Conservation (phyloP, 768 basidiomycete genomes). For the Sporobolomyces roseus region DNA sequence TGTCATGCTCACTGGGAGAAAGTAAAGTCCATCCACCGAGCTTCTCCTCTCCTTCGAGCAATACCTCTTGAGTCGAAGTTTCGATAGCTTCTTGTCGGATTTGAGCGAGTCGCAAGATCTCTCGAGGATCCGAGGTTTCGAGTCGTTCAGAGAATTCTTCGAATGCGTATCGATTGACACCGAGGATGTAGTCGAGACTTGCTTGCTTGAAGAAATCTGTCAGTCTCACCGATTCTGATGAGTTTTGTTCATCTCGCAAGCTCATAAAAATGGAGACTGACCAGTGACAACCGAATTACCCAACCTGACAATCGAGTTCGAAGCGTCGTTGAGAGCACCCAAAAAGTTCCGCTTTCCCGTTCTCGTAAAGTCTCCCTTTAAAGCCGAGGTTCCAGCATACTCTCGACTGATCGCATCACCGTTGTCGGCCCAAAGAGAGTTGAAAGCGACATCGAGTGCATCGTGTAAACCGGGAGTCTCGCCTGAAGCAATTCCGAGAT, state of each 20-base stretch:
- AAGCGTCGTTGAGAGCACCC: constrained; percentile 76
- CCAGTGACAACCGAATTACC: constrained; percentile 55
- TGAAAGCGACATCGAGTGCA: constrained; percentile 70
- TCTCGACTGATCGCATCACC: constrained; percentile 83
- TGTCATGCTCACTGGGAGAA: constrained; percentile 70
- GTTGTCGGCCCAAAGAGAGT: constrained; percentile 98
- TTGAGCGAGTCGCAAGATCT: constrained; percentile 79
- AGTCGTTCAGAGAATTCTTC: constrained; percentile 86
- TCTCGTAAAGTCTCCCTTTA: constrained; percentile 67
- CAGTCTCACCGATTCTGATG: constrained; percentile 10
- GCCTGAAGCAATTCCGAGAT: constrained; percentile 58
- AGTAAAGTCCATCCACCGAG: constrained; percentile 89
- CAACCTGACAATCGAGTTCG: constrained; percentile 82
- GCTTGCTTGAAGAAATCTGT: constrained; percentile 96
- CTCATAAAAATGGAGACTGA: constrained; percentile 50
- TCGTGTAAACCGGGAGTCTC: constrained; percentile 60
- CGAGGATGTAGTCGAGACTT: constrained; percentile 58
- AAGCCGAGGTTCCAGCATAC: constrained; percentile 82
- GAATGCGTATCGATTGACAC: constrained; percentile 79
- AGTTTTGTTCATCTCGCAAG: not conserved
- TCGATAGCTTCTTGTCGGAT: constrained; percentile 90
- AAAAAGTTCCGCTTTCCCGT: constrained; percentile 92
- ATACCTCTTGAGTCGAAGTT: constrained; percentile 70
- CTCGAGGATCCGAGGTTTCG: constrained; percentile 84
- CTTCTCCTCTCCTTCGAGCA: constrained; percentile 70